These are phyloP conservation scores for Vigna reflexopilosa DNA, from an alignment of 306 rosid species.

Conservation along the genomic window DNA sequence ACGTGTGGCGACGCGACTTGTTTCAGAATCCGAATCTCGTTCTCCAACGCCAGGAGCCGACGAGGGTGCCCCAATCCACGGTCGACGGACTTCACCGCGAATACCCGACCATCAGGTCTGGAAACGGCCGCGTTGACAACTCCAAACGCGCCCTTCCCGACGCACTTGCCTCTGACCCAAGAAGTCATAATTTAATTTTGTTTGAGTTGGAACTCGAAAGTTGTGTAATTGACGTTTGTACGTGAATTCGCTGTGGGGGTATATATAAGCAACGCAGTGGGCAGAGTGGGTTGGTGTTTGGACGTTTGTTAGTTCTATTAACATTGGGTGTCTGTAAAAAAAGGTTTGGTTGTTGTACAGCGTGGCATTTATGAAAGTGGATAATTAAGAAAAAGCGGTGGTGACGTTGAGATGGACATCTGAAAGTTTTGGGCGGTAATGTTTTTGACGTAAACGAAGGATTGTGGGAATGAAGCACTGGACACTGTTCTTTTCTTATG, in stretches of 20 bases:
- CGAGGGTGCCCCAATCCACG: constrained; percentile 30
- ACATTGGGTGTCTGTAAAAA: constrained; percentile 36
- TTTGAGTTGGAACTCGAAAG: neutral
- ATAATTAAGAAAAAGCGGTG: constrained; percentile 55
- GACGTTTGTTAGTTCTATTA: constrained; percentile 2
- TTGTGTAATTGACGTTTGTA: constrained; percentile 13
- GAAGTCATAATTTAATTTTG: constrained; percentile 44
- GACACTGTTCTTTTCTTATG: constrained; percentile 46
- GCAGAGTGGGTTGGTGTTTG: constrained; percentile 35
- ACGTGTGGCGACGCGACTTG: constrained; percentile 67
- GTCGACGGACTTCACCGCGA: constrained; percentile 89
- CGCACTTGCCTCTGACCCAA: constrained; percentile 76
- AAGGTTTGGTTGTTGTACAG: constrained; percentile 32
- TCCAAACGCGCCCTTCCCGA: constrained; percentile 85
- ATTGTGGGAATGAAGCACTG: constrained; percentile 39
- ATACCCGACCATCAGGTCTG: constrained; percentile 53
- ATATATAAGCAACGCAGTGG: constrained; percentile 35
- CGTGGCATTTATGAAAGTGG: constrained; percentile 61
- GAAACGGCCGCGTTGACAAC: constrained; percentile 62
- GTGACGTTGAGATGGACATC: constrained; percentile 49
- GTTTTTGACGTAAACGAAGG: constrained; percentile 47
- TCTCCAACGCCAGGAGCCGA: constrained; percentile 69
- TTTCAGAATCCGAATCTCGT: constrained; percentile 71
- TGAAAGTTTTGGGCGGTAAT: constrained; percentile 36
- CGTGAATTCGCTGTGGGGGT: constrained; percentile 42